These are phyloP conservation scores for Iris pallida DNA, from an alignment of 116 monocot genomes.

Conservation along the genomic window DNA sequence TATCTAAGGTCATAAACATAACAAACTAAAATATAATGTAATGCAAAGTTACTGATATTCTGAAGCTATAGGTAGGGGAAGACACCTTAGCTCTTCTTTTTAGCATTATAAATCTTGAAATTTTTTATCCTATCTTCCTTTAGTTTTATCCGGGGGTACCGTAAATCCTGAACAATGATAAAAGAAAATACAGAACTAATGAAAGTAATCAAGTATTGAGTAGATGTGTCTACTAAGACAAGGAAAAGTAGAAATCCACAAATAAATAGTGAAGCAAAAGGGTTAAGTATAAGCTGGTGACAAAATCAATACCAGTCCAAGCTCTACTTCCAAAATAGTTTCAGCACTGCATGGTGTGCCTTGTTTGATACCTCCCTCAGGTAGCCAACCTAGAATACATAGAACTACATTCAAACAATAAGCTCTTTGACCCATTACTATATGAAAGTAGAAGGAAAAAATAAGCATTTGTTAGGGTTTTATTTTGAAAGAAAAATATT, in stretches of 20 bases:
- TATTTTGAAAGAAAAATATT: too few relatives aligned
- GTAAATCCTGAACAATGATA: conserved; percentile 34
- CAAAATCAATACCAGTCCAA: too few relatives aligned
- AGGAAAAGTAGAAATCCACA: too few relatives aligned
- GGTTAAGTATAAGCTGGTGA: too few relatives aligned
- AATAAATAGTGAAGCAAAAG: too few relatives aligned
- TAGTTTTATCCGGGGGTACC: conserved; percentile 60
- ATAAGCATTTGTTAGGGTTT: too few relatives aligned
- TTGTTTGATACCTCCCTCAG: conserved; percentile 82
- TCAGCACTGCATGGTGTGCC: conserved; percentile 82
- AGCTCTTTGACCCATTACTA: too few relatives aligned
- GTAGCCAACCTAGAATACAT: conserved; percentile 71
- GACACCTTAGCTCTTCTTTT: conserved; percentile 80
- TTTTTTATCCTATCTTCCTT: conserved; percentile 84
- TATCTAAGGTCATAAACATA: conserved; percentile 31
- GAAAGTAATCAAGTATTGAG: neutral
- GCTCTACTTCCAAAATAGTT: conserved; percentile 77
- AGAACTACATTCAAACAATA: conserved; percentile 2
- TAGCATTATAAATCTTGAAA: conserved; percentile 95
- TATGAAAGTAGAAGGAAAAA: too few relatives aligned
- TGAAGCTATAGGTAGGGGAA: neutral
- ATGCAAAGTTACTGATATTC: neutral
- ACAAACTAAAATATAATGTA: neutral
- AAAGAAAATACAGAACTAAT: neutral
- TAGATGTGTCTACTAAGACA: too few relatives aligned